These are phyloP conservation scores for Lactifluus pinguis DNA, from an alignment of 768 basidiomycete genomes.

Conservation along the genomic window DNA sequence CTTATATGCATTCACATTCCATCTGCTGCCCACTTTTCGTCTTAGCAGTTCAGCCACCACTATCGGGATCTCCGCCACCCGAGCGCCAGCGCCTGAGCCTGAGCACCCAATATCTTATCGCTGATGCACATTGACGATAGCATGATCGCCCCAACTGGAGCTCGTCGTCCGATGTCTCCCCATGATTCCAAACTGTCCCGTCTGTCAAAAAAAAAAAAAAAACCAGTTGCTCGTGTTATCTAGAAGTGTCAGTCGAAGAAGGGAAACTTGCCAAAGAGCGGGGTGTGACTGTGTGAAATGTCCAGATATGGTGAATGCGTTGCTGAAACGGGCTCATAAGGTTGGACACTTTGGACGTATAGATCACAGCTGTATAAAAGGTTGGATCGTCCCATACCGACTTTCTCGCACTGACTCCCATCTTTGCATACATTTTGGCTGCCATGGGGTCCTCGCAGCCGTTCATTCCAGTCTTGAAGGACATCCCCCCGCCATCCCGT, in stretches of 20 bases:
- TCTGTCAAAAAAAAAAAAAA: conserved; percentile 9
- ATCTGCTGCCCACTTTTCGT: not conserved
- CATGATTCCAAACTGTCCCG: not conserved
- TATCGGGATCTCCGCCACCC: not conserved
- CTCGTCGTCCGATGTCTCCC: not conserved
- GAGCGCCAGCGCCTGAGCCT: no score
- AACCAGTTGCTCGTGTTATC: conserved; percentile 5
- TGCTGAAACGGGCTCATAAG: conserved; percentile 2
- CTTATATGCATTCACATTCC: conserved; percentile 5
- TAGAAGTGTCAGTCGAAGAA: conserved; percentile 17
- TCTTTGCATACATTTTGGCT: not conserved
- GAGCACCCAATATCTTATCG: not conserved
- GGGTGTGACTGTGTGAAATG: conserved; percentile 16
- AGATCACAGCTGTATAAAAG: conserved; percentile 16
- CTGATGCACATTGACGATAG: not conserved
- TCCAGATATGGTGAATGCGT: conserved; percentile 12
- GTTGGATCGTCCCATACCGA: conserved; percentile 3
- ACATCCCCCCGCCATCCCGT: conserved; percentile 16
- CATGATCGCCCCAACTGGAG: not conserved
- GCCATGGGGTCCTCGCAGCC: conserved; percentile 18
- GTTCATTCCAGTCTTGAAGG: conserved; percentile 14
- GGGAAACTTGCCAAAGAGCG: conserved; percentile 12
- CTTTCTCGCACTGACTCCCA: conserved; percentile 13
- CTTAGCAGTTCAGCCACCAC: not conserved
- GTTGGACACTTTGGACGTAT: conserved; percentile 5